A percentile compares a stretch with the other conserved stretches of the same genome.
Conservation (phyloP, 495 filamentous ascomycete genomes). For the Tirmania nivea region DNA sequence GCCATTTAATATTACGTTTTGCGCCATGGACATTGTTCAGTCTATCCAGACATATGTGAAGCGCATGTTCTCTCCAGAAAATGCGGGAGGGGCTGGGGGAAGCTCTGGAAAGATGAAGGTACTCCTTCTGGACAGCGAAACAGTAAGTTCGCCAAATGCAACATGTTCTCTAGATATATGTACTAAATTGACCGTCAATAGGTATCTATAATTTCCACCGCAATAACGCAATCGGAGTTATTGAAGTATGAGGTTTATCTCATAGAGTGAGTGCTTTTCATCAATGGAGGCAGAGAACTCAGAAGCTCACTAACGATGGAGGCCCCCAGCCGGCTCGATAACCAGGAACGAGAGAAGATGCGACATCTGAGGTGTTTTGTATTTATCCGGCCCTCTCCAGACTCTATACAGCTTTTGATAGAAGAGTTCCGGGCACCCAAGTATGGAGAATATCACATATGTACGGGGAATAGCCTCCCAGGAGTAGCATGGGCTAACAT, state of each 20-base stretch:
- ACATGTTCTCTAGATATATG: not conserved
- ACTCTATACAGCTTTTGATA: conserved; percentile 78
- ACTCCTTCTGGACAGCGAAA: conserved; percentile 81
- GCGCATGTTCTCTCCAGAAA: conserved; percentile 59
- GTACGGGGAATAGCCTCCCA: conserved; percentile 18
- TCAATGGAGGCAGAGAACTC: not conserved
- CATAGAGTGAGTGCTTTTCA: conserved; percentile 38
- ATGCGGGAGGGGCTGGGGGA: conserved; percentile 29
- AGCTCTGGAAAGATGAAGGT: conserved; percentile 97
- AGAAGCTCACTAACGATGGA: conserved; percentile 5
- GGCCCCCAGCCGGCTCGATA: conserved; percentile 49
- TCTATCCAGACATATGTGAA: conserved; percentile 87
- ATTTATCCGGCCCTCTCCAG: conserved; percentile 76
- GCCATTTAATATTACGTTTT: not conserved
- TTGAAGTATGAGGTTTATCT: conserved; percentile 95
- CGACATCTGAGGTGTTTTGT: conserved; percentile 83
- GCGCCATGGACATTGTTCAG: conserved; percentile 70
- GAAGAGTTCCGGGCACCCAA: conserved; percentile 92
- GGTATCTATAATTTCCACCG: conserved; percentile 78
- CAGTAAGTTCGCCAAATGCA: conserved; percentile 37
- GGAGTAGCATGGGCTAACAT: not conserved
- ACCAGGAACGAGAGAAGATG: conserved; percentile 85
- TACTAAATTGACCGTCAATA: conserved; percentile 13
- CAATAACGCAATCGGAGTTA: conserved; percentile 87
- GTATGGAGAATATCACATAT: conserved; percentile 93